A percentile compares a stretch with the other conserved stretches of the same genome.
These are phyloP conservation scores for Aspergillus japonicus DNA, from an alignment of 2,329 filamentous ascomycete species.

Conservation along the genomic window DNA sequence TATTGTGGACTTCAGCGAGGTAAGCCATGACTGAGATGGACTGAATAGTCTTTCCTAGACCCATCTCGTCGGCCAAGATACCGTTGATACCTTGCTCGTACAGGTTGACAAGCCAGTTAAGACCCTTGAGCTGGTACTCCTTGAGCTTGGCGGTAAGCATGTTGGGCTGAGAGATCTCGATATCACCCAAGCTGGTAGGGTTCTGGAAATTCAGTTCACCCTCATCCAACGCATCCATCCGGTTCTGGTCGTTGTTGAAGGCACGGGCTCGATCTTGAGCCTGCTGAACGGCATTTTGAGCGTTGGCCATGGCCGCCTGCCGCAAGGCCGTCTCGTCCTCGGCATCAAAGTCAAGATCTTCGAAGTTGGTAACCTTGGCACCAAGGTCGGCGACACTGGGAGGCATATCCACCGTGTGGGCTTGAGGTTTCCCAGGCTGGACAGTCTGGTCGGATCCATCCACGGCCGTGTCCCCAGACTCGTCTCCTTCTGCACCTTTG, in stretches of 20 bases:
- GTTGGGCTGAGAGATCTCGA: slow-evolving; percentile 91
- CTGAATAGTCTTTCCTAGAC: slow-evolving; percentile 97
- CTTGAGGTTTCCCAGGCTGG: slow-evolving; percentile 32
- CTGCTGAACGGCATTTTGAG: slow-evolving; percentile 91
- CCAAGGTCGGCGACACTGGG: slow-evolving; percentile 52
- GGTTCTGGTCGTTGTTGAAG: slow-evolving; percentile 74
- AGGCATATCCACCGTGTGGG: slow-evolving; percentile 49
- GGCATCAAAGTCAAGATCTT: slow-evolving; percentile 92
- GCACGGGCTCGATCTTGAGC: slow-evolving; percentile 89
- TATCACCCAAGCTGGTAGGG: slow-evolving; percentile 88
- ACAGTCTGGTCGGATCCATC: slow-evolving; percentile 51
- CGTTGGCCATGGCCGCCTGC: slow-evolving; percentile 88
- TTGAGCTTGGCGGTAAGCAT: slow-evolving; percentile 92
- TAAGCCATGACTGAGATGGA: slow-evolving; percentile 99
- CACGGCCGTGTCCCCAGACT: slow-evolving; percentile 77
- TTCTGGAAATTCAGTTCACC: slow-evolving; percentile 99
- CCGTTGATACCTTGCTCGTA: slow-evolving; percentile 99
- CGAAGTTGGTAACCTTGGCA: slow-evolving; percentile 84
- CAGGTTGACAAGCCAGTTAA: slow-evolving; percentile 98
- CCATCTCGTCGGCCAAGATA: slow-evolving; percentile 98
- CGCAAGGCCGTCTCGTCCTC: slow-evolving; percentile 82
- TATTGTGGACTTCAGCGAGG: slow-evolving; percentile 92
- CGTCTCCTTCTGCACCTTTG: slow-evolving; percentile 94
- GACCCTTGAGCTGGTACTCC: slow-evolving; percentile 97
- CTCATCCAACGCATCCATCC: slow-evolving; percentile 76